Evolutionary conservation across 805 yeast species (phyloP).

Genomic region (Kuraishia hungarica): DNA sequence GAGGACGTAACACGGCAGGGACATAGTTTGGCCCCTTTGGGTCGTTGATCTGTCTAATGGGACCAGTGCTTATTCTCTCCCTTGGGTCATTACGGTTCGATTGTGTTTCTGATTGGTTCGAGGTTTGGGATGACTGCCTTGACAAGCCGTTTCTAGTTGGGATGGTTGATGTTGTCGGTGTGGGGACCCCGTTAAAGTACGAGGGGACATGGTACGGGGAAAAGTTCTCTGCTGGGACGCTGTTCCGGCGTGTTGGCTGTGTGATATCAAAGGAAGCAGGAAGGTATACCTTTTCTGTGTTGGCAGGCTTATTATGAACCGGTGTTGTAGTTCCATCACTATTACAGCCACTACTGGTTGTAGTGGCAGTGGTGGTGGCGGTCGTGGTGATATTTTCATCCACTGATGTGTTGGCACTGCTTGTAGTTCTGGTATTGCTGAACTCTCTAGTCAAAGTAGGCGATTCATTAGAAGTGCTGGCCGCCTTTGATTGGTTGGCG

Average conservation of each 20-base stretch:
- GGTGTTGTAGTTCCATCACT: background rate
- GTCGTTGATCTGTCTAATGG: constrained; percentile 34
- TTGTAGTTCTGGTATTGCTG: background rate
- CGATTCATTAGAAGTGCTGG: background rate
- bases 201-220: constrained; percentile 1
- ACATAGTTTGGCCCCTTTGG: constrained; percentile 37
- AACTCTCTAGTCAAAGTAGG: constrained; percentile 5
- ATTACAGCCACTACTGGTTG: background rate
- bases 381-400: background rate
- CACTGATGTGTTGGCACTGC: constrained; percentile 7
- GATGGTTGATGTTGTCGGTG: too few species aligned
- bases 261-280: constrained; percentile 42
- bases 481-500: background rate
- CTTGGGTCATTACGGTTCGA: constrained; percentile 5
- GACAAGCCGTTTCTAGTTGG: background rate
- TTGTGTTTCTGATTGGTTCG: constrained; percentile 11
- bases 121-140: background rate
- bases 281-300: constrained; percentile 16
- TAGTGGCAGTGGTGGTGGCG: too few species aligned
- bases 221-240: constrained; percentile 13
- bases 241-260: constrained; percentile 28
- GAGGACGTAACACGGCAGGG: constrained; percentile 46
- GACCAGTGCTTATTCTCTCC: constrained; percentile 9
- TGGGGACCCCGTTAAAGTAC: background rate
- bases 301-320: too few species aligned